These are phyloP conservation scores for Cutaneotrichosporon sp. DNA, from an alignment of 1,284 basidiomycete species.

Conservation along the genomic window DNA sequence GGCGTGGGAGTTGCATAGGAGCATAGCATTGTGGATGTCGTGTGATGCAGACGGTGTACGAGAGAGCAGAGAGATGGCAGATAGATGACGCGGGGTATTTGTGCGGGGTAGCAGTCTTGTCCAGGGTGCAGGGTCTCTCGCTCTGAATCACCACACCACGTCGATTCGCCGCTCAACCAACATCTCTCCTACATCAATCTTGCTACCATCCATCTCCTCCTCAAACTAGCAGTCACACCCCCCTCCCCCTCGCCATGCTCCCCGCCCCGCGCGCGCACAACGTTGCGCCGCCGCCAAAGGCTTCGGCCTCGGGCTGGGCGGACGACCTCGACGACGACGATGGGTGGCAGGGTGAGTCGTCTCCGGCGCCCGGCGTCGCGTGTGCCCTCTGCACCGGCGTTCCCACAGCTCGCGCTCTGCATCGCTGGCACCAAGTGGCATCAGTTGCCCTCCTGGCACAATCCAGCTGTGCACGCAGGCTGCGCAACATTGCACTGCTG, in stretches of 20 bases:
- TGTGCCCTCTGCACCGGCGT: neutral
- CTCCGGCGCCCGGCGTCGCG: neutral
- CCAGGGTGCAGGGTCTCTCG: neutral
- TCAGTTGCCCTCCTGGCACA: too few relatives aligned
- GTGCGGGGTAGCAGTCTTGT: conserved; percentile 6
- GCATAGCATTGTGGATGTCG: neutral
- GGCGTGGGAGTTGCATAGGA: conserved; percentile 8
- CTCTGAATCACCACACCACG: neutral
- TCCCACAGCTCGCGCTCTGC: too few relatives aligned
- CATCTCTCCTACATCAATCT: too few relatives aligned
- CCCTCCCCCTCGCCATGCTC: conserved; percentile 22
- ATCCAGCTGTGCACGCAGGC: too few relatives aligned
- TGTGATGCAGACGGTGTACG: too few relatives aligned
- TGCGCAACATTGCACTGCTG: neutral
- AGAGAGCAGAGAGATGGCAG: too few relatives aligned
- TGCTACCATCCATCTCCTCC: too few relatives aligned
- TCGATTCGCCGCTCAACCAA: conserved; percentile 12
- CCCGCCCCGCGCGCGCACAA: conserved; percentile 27
- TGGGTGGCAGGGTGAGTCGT: conserved; percentile 52
- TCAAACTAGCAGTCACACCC: neutral
- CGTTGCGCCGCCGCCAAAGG: conserved; percentile 20
- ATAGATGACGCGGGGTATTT: neutral
- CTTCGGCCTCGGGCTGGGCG: conserved; percentile 34
- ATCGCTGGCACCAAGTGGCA: too few relatives aligned
- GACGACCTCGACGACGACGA: conserved; percentile 51